phyloP scores from a whole-genome alignment of 768 basidiomycete genomes.

The Botryobasidium botryosum region DNA sequence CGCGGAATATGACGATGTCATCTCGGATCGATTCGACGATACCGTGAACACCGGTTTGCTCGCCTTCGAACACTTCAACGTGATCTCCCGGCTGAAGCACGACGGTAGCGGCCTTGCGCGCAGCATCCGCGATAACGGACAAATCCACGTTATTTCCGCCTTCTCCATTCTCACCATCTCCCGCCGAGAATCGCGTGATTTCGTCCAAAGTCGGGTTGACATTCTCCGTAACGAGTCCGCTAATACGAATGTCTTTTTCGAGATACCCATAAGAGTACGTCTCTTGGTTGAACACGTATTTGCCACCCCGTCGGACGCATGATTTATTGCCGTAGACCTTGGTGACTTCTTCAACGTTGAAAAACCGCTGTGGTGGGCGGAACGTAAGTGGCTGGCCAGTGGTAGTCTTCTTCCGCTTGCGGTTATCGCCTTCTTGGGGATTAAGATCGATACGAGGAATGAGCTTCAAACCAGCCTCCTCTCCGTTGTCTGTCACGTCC shows the following conservation, averaged over 20 bases:
- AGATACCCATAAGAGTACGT: conserved; percentile 90
- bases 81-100: conserved; percentile 97
- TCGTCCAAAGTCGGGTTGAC: conserved; percentile 94
- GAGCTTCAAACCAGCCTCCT: conserved; percentile 83
- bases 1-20: conserved; percentile 74
- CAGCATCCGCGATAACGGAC: conserved; percentile 82
- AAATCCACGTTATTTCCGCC: conserved; percentile 61
- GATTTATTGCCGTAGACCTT: conserved; percentile 69
- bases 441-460: conserved; percentile 96
- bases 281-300: conserved; percentile 80
- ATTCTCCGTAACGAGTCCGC: conserved; percentile 62
- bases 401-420: conserved; percentile 51
- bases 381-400: conserved; percentile 26
- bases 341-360: conserved; percentile 83
- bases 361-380: conserved; percentile 80
- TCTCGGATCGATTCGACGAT: conserved; percentile 76
- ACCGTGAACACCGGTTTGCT: conserved; percentile 86
- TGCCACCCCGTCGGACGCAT: conserved; percentile 41
- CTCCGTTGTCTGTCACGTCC: conserved; percentile 84
- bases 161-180: conserved; percentile 45
- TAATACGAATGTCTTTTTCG: conserved; percentile 86
- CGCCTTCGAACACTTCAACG: conserved; percentile 93
- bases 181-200: conserved; percentile 74
- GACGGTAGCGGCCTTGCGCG: conserved; percentile 76
- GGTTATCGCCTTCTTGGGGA: conserved; percentile 67